These are phyloP conservation scores for Pelargonium fulgidum DNA, from an alignment of 441 rosid genomes.

Conservation along the genomic window DNA sequence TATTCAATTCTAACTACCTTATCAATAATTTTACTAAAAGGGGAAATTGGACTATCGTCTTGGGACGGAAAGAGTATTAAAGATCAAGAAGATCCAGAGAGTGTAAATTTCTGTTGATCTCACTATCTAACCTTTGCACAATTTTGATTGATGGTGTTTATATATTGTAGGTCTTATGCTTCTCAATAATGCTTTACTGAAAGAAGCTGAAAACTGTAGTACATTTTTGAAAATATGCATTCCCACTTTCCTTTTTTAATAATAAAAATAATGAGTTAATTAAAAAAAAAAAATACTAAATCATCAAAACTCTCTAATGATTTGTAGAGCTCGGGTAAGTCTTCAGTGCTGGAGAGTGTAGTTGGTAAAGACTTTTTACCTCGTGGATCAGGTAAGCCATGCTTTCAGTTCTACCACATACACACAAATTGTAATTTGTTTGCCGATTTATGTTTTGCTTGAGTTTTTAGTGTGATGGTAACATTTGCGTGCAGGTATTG, in stretches of 20 bases:
- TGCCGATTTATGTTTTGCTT: constrained; percentile 4
- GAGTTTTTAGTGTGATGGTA: constrained; percentile 13
- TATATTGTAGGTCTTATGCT: background rate
- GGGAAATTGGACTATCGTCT: too few relatives aligned
- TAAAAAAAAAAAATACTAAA: constrained; percentile 9
- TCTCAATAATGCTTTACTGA: background rate
- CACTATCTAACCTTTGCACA: background rate
- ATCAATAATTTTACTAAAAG: too few relatives aligned
- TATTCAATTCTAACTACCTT: too few relatives aligned
- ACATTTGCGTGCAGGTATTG: constrained; percentile 59
- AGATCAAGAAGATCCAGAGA: background rate
- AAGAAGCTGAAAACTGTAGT: background rate
- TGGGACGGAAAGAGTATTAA: too few relatives aligned
- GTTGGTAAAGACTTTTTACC: constrained; percentile 95
- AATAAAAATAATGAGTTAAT: background rate
- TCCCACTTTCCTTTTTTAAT: background rate
- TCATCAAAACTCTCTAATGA: constrained; percentile 11
- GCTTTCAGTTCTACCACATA: constrained; percentile 11
- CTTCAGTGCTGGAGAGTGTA: constrained; percentile 85
- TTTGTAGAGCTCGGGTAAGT: constrained; percentile 86
- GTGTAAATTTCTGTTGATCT: background rate
- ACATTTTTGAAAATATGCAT: too few relatives aligned
- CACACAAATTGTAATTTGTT: constrained; percentile 1
- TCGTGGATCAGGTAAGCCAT: constrained; percentile 77
- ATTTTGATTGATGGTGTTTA: background rate